A percentile compares a stretch with the other conserved stretches of the same genome.
Evolutionary conservation across 2,329 filamentous ascomycete genomes (phyloP).

Genomic region (Penicillium sp.): DNA sequence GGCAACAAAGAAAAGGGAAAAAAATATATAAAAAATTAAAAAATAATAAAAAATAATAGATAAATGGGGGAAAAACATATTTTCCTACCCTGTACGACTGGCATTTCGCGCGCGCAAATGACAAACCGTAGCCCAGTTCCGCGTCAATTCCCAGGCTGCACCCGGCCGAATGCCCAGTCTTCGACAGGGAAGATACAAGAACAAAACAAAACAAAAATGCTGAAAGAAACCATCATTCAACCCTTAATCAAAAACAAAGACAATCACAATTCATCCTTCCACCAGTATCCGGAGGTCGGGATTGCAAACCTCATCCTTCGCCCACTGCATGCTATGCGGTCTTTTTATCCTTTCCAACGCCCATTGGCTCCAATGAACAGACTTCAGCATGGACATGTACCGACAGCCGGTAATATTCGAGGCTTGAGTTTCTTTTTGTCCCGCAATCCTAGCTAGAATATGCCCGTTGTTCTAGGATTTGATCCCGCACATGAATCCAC

Average conservation of each 20-base stretch:
- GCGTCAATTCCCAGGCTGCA: constrained; percentile 16
- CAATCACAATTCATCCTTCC: neutral
- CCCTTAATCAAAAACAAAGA: neutral
- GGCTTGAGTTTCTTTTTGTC: constrained; percentile 10
- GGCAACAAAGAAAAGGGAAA: neutral
- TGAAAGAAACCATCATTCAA: neutral
- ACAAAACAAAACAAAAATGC: neutral
- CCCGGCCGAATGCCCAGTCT: constrained; percentile 15
- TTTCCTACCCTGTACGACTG: constrained; percentile 5
- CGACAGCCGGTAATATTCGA: constrained; percentile 11
- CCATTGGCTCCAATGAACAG: neutral
- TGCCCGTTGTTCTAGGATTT: constrained; percentile 23
- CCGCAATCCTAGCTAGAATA: constrained; percentile 13
- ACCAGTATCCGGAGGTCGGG: constrained; percentile 6
- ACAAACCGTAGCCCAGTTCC: constrained; percentile 9
- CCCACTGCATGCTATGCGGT: neutral
- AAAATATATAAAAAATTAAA: too few species aligned
- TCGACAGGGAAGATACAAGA: constrained; percentile 9
- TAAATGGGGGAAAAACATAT: neutral
- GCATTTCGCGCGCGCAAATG: constrained; percentile 1
- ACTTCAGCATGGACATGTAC: constrained; percentile 2
- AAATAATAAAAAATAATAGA: too few species aligned
- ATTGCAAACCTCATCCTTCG: neutral
- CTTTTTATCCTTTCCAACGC: neutral
- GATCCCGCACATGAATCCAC: constrained; percentile 5